Conservation (phyloP, 1,284 basidiomycete genomes). For the Boletus subluridellus region DNA sequence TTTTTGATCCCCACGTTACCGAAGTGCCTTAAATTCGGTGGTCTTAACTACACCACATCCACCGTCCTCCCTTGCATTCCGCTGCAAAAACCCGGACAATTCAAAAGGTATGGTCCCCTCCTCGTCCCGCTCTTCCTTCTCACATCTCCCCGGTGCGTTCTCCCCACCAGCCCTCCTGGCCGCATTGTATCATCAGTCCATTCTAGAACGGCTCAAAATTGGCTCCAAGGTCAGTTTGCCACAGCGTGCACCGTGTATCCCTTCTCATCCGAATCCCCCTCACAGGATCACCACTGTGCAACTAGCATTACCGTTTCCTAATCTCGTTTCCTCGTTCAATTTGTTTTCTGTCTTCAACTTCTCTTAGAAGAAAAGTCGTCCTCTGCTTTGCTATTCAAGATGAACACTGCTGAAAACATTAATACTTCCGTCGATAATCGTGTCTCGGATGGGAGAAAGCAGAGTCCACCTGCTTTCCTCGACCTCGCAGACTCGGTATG, state of each 20-base stretch:
- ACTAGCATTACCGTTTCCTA: constrained; percentile 58
- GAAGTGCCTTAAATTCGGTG: constrained; percentile 40
- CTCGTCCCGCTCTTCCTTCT: not conserved
- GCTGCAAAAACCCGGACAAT: constrained; percentile 40
- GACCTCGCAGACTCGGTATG: constrained; percentile 86
- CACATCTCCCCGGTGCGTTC: constrained; percentile 15
- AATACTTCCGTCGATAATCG: constrained; percentile 68
- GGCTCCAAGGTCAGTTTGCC: constrained; percentile 57
- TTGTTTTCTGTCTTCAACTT: constrained; percentile 51
- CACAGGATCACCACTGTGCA: constrained; percentile 63
- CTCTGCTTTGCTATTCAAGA: constrained; percentile 47
- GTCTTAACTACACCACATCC: constrained; percentile 31
- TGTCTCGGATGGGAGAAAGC: constrained; percentile 67
- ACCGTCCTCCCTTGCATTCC: constrained; percentile 41
- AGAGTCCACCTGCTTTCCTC: constrained; percentile 83
- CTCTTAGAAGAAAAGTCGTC: constrained; percentile 53
- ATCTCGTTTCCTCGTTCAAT: constrained; percentile 50
- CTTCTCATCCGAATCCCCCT: constrained; percentile 11
- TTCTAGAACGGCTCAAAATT: constrained; percentile 73
- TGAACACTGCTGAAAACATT: constrained; percentile 67
- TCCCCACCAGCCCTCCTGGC: constrained; percentile 39
- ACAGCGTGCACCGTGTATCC: not conserved
- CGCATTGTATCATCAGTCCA: constrained; percentile 74
- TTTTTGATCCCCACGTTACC: constrained; percentile 50
- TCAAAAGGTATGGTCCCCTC: constrained; percentile 36